Evolutionary conservation across 139 green algal genomes (phyloP), one percentile per base, ranked within the genome.

Genomic region (Protoeuglena noctilucae): DNA sequence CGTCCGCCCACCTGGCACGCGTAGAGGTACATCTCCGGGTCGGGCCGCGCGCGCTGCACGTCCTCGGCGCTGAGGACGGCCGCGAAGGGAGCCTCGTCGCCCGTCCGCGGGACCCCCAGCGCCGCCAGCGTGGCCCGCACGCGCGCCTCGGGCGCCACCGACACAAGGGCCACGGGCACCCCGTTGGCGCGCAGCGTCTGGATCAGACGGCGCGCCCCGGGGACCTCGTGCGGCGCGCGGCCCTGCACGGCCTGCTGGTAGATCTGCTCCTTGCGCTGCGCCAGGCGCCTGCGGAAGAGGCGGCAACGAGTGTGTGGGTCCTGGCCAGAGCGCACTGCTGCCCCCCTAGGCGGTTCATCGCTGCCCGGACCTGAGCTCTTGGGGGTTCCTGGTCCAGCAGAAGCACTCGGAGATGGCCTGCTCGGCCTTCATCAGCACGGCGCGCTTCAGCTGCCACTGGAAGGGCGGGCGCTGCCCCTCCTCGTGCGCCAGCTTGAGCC

Each of bases 351-450:
- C n/a, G n/a, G n/a, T n/a, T n/a, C n/a, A n/a, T n/a, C n/a, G n/a
- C n/a, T n/a, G n/a, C n/a, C n/a, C n/a, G n/a, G n/a, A n/a, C n/a
- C n/a, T n/a, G n/a, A 86, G 72, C 27, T 78, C 69, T 21, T 52
- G 63, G 0, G 81, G 81, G 40, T 93, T 86, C 24, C 87, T 77
- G 12, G 83, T 83, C 88, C 88, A 96, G 53, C 76, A 83, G 18
- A 96, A 81, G 2, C 94, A 69, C 48, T 92, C 77, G 21, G 72
- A 76, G 21, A 96, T 77, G 9, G 80, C 74, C 61, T 95, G 79
- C 57, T 96, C 88, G 21, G 88, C 82, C 25, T 94, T 87, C 66
- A 91, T 88, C 28, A 81, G 82, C 48, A 86, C 67, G 12, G 71
- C 68, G n/a, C 68, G 62, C 26, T 77, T 52, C 5, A 96, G 58